A percentile compares a stretch with the other conserved stretches of the same genome.
Conservation (phyloP, 495 filamentous ascomycete species). For the Penicillium cataractarum region DNA sequence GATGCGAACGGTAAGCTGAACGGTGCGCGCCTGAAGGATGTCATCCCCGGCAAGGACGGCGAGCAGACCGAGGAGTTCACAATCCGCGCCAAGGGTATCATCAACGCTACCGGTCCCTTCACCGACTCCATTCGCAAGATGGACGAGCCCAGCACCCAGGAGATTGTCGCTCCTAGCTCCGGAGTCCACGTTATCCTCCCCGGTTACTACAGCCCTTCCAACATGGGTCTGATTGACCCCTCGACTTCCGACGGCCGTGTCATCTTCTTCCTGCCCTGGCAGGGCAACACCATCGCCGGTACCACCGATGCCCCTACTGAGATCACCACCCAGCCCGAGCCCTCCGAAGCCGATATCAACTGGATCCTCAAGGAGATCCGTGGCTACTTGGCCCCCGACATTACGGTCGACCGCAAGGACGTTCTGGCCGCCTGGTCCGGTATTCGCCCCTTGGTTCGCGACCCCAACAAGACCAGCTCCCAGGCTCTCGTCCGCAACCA, state of each 20-base stretch:
- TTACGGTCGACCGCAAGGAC: constrained; percentile 90
- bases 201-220: constrained; percentile 90
- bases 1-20: constrained; percentile 76
- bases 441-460: constrained; percentile 90
- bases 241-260: constrained; percentile 93
- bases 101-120: constrained; percentile 98
- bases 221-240: constrained; percentile 97
- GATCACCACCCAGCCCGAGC: constrained; percentile 81
- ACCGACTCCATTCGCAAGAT: constrained; percentile 91
- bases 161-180: constrained; percentile 92
- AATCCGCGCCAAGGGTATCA: constrained; percentile 85
- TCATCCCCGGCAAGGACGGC: constrained; percentile 63
- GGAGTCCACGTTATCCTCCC: constrained; percentile 95
- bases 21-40: constrained; percentile 79
- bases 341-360: constrained; percentile 89
- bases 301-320: constrained; percentile 90
- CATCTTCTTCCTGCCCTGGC: constrained; percentile 99
- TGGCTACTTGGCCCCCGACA: constrained; percentile 87
- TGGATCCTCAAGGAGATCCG: constrained; percentile 95
- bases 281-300: constrained; percentile 97
- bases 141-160: constrained; percentile 72
- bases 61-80: constrained; percentile 62
- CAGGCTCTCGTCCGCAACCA: constrained; percentile 96
- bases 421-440: constrained; percentile 96
- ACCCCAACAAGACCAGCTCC: constrained; percentile 91